A percentile compares a stretch with the other conserved stretches of the same genome.
Conservation (phyloP, 2,329 filamentous ascomycete species). For the Hypoxylon sp. region DNA sequence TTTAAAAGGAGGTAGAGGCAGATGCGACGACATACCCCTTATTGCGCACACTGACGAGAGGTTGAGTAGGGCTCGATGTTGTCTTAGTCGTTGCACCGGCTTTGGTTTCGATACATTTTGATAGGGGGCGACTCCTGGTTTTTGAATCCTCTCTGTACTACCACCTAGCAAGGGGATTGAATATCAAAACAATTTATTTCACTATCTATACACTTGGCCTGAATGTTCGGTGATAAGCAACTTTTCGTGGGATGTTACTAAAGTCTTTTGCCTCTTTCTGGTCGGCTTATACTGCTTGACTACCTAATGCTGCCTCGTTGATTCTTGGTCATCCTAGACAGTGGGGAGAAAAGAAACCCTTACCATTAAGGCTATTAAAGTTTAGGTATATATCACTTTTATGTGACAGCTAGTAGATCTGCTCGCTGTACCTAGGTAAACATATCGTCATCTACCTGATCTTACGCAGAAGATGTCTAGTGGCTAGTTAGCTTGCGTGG, state of each 20-base stretch:
- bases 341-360: not conserved
- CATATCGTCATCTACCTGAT: not conserved
- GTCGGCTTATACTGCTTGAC: not conserved
- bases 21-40: not conserved
- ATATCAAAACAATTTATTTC: not conserved
- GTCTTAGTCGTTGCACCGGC: not conserved
- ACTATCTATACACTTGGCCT: not conserved
- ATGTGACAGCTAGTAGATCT: not conserved
- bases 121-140: not conserved
- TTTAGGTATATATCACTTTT: not conserved
- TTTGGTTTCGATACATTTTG: not conserved
- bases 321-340: not conserved
- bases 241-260: not conserved
- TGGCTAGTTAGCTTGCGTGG: not conserved
- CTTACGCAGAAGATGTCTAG: not conserved
- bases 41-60: not conserved
- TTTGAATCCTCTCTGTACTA: not conserved
- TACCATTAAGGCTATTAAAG: not conserved
- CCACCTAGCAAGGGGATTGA: not conserved
- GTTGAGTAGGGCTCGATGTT: not conserved
- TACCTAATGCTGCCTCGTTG: not conserved
- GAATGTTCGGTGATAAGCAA: not conserved
- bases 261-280: not conserved
- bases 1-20: not conserved
- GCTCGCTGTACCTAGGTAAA: not conserved